Percentiles rank a stretch among this genome's conserved stretches.
Conservation (phyloP, 2,329 filamentous ascomycete genomes). For the Gyromitra esculenta region DNA sequence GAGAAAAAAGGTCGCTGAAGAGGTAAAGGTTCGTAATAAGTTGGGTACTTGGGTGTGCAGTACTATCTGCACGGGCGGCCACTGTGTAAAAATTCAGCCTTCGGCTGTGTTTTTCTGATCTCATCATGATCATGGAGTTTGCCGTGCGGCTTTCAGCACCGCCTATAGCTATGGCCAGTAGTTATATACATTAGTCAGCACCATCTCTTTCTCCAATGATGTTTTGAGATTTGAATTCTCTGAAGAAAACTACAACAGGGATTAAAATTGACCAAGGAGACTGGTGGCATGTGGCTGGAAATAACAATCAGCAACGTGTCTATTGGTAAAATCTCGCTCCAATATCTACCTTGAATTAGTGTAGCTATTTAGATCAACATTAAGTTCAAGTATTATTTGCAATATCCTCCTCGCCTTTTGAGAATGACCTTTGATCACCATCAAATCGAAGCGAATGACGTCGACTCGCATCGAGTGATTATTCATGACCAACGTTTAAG, state of each 20-base stretch:
- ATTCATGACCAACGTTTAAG: neutral
- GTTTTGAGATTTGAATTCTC: neutral
- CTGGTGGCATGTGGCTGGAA: neutral
- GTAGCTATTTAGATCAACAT: neutral
- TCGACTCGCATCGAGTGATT: constrained; percentile 27
- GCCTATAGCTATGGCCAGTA: constrained; percentile 4
- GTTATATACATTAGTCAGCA: constrained; percentile 11
- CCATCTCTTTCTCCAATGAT: constrained; percentile 15
- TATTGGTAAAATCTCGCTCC: neutral
- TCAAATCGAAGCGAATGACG: neutral
- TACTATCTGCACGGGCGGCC: constrained; percentile 17
- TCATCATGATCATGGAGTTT: constrained; percentile 38
- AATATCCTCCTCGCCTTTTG: neutral
- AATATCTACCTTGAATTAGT: neutral
- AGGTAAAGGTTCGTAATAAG: constrained; percentile 8
- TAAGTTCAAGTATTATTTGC: constrained; percentile 22
- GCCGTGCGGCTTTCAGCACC: constrained; percentile 19
- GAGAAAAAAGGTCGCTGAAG: constrained; percentile 9
- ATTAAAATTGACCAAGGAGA: neutral
- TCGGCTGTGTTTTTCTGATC: constrained; percentile 38
- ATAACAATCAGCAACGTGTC: constrained; percentile 12
- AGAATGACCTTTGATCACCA: neutral
- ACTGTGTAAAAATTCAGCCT: constrained; percentile 40
- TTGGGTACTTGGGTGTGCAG: constrained; percentile 5
- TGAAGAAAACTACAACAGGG: neutral